Evolutionary conservation across 805 yeast species (phyloP), one percentile per base, ranked within the genome.

Genomic region (Candida suzukii): DNA sequence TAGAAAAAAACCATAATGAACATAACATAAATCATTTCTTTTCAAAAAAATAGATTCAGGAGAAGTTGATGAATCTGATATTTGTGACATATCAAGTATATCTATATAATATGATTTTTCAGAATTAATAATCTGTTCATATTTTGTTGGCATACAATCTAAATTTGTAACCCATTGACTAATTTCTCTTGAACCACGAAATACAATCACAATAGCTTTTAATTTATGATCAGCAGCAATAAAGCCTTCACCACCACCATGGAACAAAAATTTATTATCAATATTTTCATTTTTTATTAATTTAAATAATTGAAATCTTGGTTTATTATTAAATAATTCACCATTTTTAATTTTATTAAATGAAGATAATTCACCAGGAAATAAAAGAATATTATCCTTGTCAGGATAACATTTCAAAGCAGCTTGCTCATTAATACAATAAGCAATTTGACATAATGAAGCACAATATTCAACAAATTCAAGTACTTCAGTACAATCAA

Each of bases 191-290:
- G 52, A 46, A 17, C 56, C 56, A 19, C 54, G 36, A 31, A 48
- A 47, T 4, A 46, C 49, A 18, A 51, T 37, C 18, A 38, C 36
- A 19, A 52, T 41, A 9, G 38, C 36, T 6, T 39, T 19, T 10
- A 34, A 7, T 17, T 40, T 38, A 34, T 51, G 53, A 25, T 52
- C 54, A 18, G 51, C 26, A 11, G 49, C 24, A 19, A 51, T 19
- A 22, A 30, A 52, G 2, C 55, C 53, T 22, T 49, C 48, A 7
- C 56, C 56, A 22, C 56, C 56, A 10, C 56, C 56, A 22, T 34
- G 48, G 22, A 20, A 41, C 27, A 20, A 20, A 16, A 40, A 32
- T 13, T 42, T 25, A 7, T 41, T 41, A 13, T 35, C 28, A 3
- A 28, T 24, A 22, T 41, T 37, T 3, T 38, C 38, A 27, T 44